Evolutionary conservation across 495 filamentous ascomycete species (phyloP).

Genomic region (Aspergillus kassunensis): DNA sequence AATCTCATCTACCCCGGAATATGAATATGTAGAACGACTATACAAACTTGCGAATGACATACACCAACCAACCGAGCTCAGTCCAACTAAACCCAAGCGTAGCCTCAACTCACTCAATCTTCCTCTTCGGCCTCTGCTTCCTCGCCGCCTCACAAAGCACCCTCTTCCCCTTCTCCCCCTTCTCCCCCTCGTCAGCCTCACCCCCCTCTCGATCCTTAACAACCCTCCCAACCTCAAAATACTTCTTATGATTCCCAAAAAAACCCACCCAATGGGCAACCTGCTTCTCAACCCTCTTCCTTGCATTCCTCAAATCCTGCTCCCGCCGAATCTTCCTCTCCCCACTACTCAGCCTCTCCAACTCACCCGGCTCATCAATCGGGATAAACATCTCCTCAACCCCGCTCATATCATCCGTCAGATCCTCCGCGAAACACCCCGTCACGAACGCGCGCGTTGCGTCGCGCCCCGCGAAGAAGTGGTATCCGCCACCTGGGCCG

Average conservation of each 20-base stretch:
- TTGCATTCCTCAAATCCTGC: conserved; percentile 45
- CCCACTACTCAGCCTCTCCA: conserved; percentile 41
- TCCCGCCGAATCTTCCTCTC: conserved; percentile 55
- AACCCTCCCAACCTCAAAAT: conserved; percentile 68
- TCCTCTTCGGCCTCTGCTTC: conserved; percentile 38
- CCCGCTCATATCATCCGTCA: conserved; percentile 80
- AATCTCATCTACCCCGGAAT: neutral
- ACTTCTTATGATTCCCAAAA: conserved; percentile 73
- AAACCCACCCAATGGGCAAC: conserved; percentile 54
- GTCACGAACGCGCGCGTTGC: conserved; percentile 91
- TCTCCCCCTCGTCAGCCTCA: conserved; percentile 22
- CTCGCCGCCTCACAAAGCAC: conserved; percentile 46
- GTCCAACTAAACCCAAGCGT: too few relatives aligned
- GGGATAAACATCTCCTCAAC: conserved; percentile 89
- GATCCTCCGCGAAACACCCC: conserved; percentile 87
- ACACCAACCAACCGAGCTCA: too few relatives aligned
- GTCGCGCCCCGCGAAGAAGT: conserved; percentile 82
- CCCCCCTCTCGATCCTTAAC: conserved; percentile 31
- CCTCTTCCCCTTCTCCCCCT: conserved; percentile 37
- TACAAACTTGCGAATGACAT: too few relatives aligned
- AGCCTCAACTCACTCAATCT: neutral
- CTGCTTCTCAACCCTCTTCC: conserved; percentile 38
- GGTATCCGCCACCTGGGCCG: conserved; percentile 85
- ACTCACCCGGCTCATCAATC: conserved; percentile 51
- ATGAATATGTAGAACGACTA: too few relatives aligned